phyloP scores from a whole-genome alignment of 768 basidiomycete species.

The Collybia mongolica region DNA sequence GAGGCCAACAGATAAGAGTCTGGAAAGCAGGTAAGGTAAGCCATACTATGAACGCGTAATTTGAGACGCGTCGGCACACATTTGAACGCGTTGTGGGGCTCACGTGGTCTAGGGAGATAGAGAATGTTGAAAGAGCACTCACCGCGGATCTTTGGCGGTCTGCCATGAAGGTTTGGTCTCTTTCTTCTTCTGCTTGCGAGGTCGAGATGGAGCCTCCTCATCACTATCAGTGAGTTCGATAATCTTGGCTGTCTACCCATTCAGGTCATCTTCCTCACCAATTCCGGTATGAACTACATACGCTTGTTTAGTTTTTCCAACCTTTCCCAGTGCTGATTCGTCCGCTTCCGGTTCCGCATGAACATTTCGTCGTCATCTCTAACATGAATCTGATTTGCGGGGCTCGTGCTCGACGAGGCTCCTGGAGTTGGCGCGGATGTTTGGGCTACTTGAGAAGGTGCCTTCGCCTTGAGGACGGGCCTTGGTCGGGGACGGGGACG shows the following conservation, averaged over 20 bases:
- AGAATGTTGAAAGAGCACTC: slow-evolving; percentile 9
- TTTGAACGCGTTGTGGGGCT: not conserved
- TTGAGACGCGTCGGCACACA: slow-evolving; percentile 1
- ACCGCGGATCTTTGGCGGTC: slow-evolving; percentile 40
- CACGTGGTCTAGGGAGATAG: not conserved
- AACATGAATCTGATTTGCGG: slow-evolving; percentile 22
- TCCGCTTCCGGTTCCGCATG: slow-evolving; percentile 62
- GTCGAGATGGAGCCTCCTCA: slow-evolving; percentile 26
- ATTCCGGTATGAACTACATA: slow-evolving; percentile 23
- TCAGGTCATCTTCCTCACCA: not conserved
- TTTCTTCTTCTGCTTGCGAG: slow-evolving; percentile 39
- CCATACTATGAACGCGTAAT: slow-evolving; percentile 1
- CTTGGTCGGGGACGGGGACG: slow-evolving; percentile 52
- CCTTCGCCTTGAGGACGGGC: slow-evolving; percentile 44
- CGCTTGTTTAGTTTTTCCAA: slow-evolving; percentile 58
- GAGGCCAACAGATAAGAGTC: slow-evolving; percentile 38
- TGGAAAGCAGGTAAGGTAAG: slow-evolving; percentile 13
- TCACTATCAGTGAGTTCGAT: slow-evolving; percentile 21
- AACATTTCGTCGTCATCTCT: slow-evolving; percentile 70
- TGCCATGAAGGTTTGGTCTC: slow-evolving; percentile 42
- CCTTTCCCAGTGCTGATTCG: slow-evolving; percentile 55
- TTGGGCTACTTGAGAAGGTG: slow-evolving; percentile 8
- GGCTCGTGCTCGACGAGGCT: slow-evolving; percentile 16
- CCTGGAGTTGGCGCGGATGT: slow-evolving; percentile 6
- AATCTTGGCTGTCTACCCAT: slow-evolving; percentile 7